Evolutionary conservation across 2,329 filamentous ascomycete genomes (phyloP).

Genomic region (Epichloe coenophiala): DNA sequence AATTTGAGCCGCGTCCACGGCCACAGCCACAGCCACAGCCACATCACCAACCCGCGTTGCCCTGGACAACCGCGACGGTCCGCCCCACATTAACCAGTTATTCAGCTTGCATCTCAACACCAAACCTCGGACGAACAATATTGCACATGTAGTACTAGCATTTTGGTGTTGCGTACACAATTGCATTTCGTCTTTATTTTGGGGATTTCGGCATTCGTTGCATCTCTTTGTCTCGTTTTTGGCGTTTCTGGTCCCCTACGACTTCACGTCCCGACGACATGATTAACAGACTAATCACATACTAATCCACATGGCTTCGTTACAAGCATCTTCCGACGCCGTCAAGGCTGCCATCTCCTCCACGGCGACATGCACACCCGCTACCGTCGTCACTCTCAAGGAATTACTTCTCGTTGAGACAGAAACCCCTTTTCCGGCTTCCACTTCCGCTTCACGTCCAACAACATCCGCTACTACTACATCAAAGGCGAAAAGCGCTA

Average conservation of each 20-base stretch:
- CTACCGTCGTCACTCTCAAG: constrained; percentile 33
- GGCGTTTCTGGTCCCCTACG: constrained; percentile 3
- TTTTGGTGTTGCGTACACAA: constrained; percentile 10
- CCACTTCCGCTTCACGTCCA: constrained; percentile 14
- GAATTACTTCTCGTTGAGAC: constrained; percentile 28
- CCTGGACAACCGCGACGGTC: constrained; percentile 23
- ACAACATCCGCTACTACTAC: constrained; percentile 13
- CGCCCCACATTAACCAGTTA: constrained; percentile 9
- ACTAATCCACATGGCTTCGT: constrained; percentile 27
- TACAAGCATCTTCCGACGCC: constrained; percentile 30
- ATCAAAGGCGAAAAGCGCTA: constrained; percentile 13
- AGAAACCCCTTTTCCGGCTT: constrained; percentile 13
- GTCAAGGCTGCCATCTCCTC: constrained; percentile 42
- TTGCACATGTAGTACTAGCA: constrained; percentile 7
- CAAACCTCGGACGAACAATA: constrained; percentile 5
- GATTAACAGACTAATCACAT: constrained; percentile 15
- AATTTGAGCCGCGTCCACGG: background rate
- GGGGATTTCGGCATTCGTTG: background rate
- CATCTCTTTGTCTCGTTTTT: constrained; percentile 5
- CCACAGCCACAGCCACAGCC: background rate
- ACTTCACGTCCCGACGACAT: constrained; percentile 17
- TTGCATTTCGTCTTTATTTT: constrained; percentile 12
- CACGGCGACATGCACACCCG: constrained; percentile 37
- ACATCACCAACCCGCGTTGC: constrained; percentile 16
- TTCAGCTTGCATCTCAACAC: constrained; percentile 5